These are phyloP conservation scores for Dichotomopilus funicola DNA, from an alignment of 2,329 filamentous ascomycete species.

Conservation along the genomic window DNA sequence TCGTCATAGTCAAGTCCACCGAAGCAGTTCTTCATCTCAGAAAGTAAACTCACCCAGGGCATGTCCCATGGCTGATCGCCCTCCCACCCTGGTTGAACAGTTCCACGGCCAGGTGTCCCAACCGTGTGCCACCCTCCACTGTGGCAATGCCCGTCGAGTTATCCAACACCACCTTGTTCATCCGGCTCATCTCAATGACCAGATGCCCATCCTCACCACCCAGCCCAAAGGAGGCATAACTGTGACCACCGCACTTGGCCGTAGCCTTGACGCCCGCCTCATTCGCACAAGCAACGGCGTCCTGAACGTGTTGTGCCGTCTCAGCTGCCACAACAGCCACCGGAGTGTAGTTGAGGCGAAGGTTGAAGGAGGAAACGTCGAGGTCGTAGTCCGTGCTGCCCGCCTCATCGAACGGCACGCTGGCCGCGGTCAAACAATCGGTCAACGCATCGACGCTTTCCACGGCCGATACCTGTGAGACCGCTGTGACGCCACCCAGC, in stretches of 20 bases:
- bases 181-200: conserved; percentile 40
- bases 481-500: conserved; percentile 15
- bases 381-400: conserved; percentile 28
- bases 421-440: conserved; percentile 22
- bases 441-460: conserved; percentile 20
- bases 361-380: conserved; percentile 30
- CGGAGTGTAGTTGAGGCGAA: conserved; percentile 33
- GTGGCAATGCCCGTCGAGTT: conserved; percentile 34
- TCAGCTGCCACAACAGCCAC: conserved; percentile 39
- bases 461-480: conserved; percentile 14
- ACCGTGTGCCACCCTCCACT: conserved; percentile 43
- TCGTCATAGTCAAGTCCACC: not conserved
- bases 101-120: conserved; percentile 41
- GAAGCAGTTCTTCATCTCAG: not conserved
- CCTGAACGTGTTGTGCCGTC: conserved; percentile 38
- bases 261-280: conserved; percentile 39
- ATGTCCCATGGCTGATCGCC: conserved; percentile 46
- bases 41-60: conserved; percentile 37
- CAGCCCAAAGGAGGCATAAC: conserved; percentile 43
- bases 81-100: conserved; percentile 33
- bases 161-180: conserved; percentile 39
- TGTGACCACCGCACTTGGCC: conserved; percentile 46
- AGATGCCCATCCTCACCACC: conserved; percentile 44
- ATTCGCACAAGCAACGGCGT: conserved; percentile 40
- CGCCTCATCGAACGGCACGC: conserved; percentile 19